phyloP scores from a whole-genome alignment of 768 basidiomycete genomes.

The Dioszegia aurantiaca region DNA sequence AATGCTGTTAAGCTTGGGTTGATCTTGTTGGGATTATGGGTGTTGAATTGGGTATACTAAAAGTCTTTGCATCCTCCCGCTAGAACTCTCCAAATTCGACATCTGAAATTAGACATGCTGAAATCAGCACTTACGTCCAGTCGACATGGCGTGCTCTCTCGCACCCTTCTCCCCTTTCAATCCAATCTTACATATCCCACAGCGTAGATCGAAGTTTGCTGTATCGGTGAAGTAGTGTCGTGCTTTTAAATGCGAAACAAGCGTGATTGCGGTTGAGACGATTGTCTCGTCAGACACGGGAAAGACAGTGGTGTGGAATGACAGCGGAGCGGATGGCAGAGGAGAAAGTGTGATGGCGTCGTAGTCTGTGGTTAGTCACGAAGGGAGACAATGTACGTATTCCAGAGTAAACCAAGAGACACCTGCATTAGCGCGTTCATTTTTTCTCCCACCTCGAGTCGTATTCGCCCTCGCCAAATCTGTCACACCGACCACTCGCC shows the following conservation, averaged over 20 bases:
- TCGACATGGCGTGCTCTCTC: constrained; percentile 76
- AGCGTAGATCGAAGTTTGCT: constrained; percentile 78
- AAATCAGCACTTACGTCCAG: constrained; percentile 63
- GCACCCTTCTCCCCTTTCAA: constrained; percentile 94
- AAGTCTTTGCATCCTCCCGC: not conserved
- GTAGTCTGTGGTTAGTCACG: too few species aligned
- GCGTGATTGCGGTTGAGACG: constrained; percentile 58
- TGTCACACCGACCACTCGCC: constrained; percentile 84
- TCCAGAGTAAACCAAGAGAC: constrained; percentile 85
- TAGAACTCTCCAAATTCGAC: constrained; percentile 51
- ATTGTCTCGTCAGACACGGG: constrained; percentile 56
- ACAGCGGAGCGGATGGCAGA: constrained; percentile 66
- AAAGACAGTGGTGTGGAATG: constrained; percentile 87
- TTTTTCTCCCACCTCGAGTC: constrained; percentile 51
- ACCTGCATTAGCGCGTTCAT: constrained; percentile 52
- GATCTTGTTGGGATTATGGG: constrained; percentile 61
- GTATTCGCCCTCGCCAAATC: constrained; percentile 62
- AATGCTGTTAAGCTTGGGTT: constrained; percentile 56
- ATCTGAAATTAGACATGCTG: constrained; percentile 25
- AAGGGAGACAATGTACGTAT: too few species aligned
- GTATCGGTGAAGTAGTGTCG: constrained; percentile 89
- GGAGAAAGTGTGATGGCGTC: constrained; percentile 85
- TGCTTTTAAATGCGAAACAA: constrained; percentile 69
- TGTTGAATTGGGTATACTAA: constrained; percentile 61
- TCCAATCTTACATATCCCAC: constrained; percentile 70